Evolutionary conservation across 2,329 filamentous ascomycete genomes (phyloP).

Genomic region (Fusarium musae): DNA sequence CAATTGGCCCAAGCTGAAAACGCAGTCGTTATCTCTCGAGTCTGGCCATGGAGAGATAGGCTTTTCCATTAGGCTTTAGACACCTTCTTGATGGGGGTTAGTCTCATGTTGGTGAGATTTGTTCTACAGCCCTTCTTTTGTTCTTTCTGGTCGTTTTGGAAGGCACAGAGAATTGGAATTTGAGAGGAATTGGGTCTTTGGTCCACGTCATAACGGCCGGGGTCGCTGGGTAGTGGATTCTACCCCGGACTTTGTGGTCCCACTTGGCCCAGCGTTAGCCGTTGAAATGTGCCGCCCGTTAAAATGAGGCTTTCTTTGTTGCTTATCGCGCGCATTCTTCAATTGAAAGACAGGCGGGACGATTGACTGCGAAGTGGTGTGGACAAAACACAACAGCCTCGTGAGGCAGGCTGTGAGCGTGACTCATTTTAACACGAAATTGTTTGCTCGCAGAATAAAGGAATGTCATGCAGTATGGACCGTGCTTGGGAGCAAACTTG

Average conservation of each 20-base stretch:
- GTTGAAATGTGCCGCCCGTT: neutral
- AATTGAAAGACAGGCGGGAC: neutral
- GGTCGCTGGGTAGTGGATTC: neutral
- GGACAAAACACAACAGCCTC: neutral
- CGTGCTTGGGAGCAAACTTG: neutral
- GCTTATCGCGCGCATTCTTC: neutral
- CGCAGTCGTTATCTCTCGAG: neutral
- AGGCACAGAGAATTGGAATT: neutral
- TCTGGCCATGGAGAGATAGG: neutral
- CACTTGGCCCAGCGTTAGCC: neutral
- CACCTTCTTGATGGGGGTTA: slow-evolving; percentile 4
- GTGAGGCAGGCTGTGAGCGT: neutral
- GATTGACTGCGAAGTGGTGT: neutral
- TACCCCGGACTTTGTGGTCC: neutral
- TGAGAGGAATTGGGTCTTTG: neutral
- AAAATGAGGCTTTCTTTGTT: neutral
- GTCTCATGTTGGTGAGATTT: neutral
- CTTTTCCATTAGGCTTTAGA: neutral
- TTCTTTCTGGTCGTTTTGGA: too few species aligned
- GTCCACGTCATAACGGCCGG: neutral
- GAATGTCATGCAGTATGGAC: neutral
- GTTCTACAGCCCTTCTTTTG: neutral
- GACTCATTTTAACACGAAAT: neutral
- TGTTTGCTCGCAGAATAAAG: neutral
- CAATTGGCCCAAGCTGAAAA: neutral